A percentile compares a stretch with the other conserved stretches of the same genome.
phyloP scores from a whole-genome alignment of 2,329 filamentous ascomycete genomes.

The Penicillium corylophilum region DNA sequence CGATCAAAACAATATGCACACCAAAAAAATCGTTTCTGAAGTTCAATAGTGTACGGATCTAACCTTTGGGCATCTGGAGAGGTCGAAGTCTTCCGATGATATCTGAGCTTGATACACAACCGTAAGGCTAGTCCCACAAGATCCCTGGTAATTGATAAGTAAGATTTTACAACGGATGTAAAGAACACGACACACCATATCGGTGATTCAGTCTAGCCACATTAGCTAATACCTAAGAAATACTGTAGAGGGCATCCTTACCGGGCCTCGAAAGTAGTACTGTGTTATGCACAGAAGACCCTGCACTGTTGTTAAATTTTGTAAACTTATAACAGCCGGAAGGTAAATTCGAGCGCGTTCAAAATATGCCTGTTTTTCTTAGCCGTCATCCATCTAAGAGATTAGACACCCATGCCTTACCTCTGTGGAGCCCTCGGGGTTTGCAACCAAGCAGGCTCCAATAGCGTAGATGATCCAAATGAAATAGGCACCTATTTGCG shows the following conservation, averaged over 20 bases:
- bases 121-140: neutral
- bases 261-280: neutral
- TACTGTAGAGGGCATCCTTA: neutral
- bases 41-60: neutral
- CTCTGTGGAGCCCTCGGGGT: neutral
- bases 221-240: neutral
- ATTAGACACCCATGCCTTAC: neutral
- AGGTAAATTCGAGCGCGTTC: neutral
- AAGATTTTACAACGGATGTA: neutral
- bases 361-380: neutral
- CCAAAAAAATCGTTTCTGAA: neutral
- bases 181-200: neutral
- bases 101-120: neutral
- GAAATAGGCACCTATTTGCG: neutral
- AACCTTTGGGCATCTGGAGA: neutral
- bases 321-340: neutral
- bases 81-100: neutral
- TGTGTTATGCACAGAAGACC: neutral
- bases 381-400: neutral
- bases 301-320: neutral
- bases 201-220: neutral
- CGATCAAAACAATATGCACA: neutral
- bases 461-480: neutral
- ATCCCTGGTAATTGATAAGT: neutral
- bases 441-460: neutral